Evolutionary conservation across 352 stramenopile genomes (phyloP).

Genomic region (Phytophthora kernoviae): DNA sequence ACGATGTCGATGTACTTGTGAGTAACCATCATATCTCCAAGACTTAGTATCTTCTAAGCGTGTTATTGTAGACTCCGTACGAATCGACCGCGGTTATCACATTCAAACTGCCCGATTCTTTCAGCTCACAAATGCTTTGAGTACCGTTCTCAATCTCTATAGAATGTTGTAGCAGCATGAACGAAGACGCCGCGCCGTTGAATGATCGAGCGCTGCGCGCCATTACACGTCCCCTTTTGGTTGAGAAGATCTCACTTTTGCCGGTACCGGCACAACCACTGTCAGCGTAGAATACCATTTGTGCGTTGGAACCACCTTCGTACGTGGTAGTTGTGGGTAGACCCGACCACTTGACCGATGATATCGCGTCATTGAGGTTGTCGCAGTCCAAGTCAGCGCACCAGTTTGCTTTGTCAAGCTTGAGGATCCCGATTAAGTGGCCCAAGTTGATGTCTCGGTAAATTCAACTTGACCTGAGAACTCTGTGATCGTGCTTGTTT

Average conservation of each 20-base stretch:
- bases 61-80: too few species aligned
- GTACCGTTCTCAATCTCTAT: slow-evolving; percentile 6
- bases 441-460: too few species aligned
- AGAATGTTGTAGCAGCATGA: slow-evolving; percentile 13
- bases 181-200: slow-evolving; percentile 10
- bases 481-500: too few species aligned
- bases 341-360: slow-evolving; percentile 14
- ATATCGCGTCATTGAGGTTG: slow-evolving; percentile 13
- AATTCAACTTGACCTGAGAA: too few species aligned
- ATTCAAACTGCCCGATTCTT: too few species aligned
- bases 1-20: too few species aligned
- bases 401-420: not conserved
- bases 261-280: slow-evolving; percentile 6
- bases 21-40: too few species aligned
- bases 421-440: not conserved
- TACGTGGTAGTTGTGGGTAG: slow-evolving; percentile 4
- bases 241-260: too few species aligned
- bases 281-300: slow-evolving; percentile 15
- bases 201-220: not conserved
- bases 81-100: too few species aligned
- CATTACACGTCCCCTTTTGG: too few species aligned
- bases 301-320: not conserved
- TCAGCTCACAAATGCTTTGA: too few species aligned
- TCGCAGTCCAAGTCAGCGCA: slow-evolving; percentile 18
- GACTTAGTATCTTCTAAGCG: too few species aligned